Evolutionary conservation across 2,329 filamentous ascomycete genomes (phyloP).

Genomic region (Pyricularia pennisetigena): DNA sequence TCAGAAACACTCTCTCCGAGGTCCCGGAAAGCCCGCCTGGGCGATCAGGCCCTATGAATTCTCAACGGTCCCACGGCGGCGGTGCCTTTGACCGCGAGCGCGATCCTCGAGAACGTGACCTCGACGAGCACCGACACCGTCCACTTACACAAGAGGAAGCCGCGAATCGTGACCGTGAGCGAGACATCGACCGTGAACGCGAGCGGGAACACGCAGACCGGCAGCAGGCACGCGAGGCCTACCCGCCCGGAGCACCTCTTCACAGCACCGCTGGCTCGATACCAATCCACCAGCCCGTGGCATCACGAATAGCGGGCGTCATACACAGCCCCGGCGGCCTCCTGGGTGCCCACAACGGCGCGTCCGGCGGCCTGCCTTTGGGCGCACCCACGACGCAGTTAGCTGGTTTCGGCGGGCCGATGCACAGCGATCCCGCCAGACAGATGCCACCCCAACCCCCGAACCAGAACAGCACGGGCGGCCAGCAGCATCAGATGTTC

Average conservation of each 20-base stretch:
- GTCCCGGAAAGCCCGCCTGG: neutral
- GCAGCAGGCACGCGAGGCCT: slow-evolving; percentile 44
- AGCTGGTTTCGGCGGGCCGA: slow-evolving; percentile 42
- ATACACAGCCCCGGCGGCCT: slow-evolving; percentile 91
- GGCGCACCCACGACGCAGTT: slow-evolving; percentile 38
- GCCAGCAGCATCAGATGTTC: slow-evolving; percentile 46
- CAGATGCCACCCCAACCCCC: slow-evolving; percentile 28
- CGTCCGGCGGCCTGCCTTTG: slow-evolving; percentile 40
- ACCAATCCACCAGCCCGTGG: slow-evolving; percentile 89
- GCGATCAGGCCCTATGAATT: slow-evolving; percentile 28
- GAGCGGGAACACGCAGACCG: slow-evolving; percentile 58
- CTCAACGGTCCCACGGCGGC: slow-evolving; percentile 31
- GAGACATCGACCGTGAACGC: slow-evolving; percentile 35
- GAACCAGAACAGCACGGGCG: slow-evolving; percentile 35
- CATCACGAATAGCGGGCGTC: slow-evolving; percentile 65
- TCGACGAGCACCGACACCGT: slow-evolving; percentile 36
- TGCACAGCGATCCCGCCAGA: slow-evolving; percentile 42
- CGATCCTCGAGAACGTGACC: slow-evolving; percentile 34
- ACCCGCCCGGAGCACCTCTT: slow-evolving; percentile 59
- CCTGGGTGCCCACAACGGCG: slow-evolving; percentile 61
- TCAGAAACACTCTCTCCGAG: neutral
- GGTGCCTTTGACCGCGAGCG: slow-evolving; percentile 35
- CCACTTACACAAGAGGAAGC: slow-evolving; percentile 26
- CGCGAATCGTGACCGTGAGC: slow-evolving; percentile 33
- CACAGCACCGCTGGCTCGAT: slow-evolving; percentile 84